Conservation (phyloP, 1,284 basidiomycete species). For the Moniliophthora roreri region DNA sequence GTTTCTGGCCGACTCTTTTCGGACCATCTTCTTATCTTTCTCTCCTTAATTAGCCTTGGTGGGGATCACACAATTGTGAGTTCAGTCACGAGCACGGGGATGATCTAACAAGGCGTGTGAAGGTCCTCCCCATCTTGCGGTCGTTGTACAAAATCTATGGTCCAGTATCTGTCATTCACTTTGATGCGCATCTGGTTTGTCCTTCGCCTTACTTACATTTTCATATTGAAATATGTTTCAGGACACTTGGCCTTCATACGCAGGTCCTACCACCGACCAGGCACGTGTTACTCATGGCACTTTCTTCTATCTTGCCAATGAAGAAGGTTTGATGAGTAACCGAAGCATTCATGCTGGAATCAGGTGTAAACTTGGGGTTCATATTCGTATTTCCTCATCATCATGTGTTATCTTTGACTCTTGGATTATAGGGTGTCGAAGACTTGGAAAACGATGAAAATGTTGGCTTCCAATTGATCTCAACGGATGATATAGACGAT, state of each 20-base stretch:
- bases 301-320: constrained; percentile 71
- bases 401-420: neutral
- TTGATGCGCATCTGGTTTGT: constrained; percentile 69
- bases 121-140: constrained; percentile 70
- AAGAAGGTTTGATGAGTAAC: constrained; percentile 73
- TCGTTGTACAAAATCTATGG: constrained; percentile 73
- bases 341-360: constrained; percentile 79
- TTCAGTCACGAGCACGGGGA: neutral
- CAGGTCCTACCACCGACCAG: constrained; percentile 54
- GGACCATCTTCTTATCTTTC: neutral
- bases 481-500: constrained; percentile 77
- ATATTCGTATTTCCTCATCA: constrained; percentile 23
- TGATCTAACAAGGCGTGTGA: neutral
- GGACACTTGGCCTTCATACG: constrained; percentile 56
- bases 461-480: constrained; percentile 71
- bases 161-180: constrained; percentile 78
- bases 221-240: constrained; percentile 15
- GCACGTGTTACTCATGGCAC: constrained; percentile 74
- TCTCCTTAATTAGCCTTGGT: constrained; percentile 51
- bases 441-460: constrained; percentile 64
- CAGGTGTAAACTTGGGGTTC: constrained; percentile 67
- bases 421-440: constrained; percentile 44
- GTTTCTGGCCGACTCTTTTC: neutral
- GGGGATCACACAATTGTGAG: constrained; percentile 77
- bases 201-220: neutral